These are phyloP conservation scores for Aureobasidium sp. DNA, from an alignment of 2,329 filamentous ascomycete genomes.

Conservation along the genomic window DNA sequence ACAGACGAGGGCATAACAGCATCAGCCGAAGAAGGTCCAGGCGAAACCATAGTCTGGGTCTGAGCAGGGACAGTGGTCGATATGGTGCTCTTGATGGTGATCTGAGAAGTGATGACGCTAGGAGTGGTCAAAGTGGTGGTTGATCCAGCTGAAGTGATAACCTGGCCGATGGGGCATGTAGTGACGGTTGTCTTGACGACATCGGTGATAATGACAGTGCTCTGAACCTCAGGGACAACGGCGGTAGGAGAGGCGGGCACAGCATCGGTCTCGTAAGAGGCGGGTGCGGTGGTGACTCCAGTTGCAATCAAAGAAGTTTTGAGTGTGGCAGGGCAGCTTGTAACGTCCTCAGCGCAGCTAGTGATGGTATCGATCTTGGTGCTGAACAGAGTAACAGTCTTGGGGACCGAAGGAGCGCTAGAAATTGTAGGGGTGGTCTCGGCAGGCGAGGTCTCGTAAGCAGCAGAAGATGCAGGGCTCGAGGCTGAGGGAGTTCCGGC, in stretches of 20 bases:
- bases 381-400: constrained; percentile 26
- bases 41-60: constrained; percentile 16
- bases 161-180: constrained; percentile 7
- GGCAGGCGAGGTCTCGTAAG: constrained; percentile 22
- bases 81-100: constrained; percentile 27
- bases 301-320: constrained; percentile 24
- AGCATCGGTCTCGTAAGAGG: constrained; percentile 13
- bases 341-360: constrained; percentile 21
- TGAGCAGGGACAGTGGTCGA: constrained; percentile 25
- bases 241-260: background rate
- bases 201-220: constrained; percentile 19
- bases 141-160: no score
- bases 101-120: constrained; percentile 23
- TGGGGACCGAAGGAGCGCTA: constrained; percentile 25
- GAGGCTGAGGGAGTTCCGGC: background rate
- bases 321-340: constrained; percentile 35
- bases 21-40: constrained; percentile 15
- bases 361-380: constrained; percentile 24
- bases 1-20: constrained; percentile 10
- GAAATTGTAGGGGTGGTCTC: constrained; percentile 19
- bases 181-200: constrained; percentile 20
- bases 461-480: constrained; percentile 7
- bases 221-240: constrained; percentile 14
- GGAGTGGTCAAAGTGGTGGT: constrained; percentile 26
- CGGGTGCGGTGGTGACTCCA: constrained; percentile 23